Conservation (phyloP, 139 green algal genomes). For the Mesotaenium endlicherianum region DNA sequence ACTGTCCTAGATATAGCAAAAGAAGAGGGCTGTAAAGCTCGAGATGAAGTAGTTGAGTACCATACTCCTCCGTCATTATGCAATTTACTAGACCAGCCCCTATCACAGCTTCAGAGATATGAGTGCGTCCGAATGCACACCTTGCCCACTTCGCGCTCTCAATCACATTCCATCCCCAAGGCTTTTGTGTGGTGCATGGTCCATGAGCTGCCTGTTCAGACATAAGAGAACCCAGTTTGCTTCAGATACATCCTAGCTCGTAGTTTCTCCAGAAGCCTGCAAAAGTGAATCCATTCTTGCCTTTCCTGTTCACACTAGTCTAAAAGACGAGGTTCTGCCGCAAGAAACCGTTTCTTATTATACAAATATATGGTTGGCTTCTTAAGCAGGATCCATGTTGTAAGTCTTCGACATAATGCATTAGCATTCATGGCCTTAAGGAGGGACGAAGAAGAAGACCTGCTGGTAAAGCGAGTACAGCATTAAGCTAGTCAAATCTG, state of each 20-base stretch:
- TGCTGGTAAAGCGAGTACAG: slow-evolving; percentile 86
- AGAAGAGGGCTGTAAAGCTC: background rate
- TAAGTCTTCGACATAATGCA: no score
- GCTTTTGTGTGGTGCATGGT: slow-evolving; percentile 76
- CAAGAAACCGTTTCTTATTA: no score
- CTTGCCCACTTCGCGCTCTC: slow-evolving; percentile 73
- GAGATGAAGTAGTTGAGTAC: background rate
- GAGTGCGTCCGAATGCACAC: background rate
- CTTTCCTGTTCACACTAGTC: no score
- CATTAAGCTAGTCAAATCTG: slow-evolving; percentile 74
- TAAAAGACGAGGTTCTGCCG: no score
- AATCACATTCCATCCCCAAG: slow-evolving; percentile 85
- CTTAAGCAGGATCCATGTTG: no score
- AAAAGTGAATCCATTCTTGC: no score
- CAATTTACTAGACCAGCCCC: background rate
- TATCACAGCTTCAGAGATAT: background rate
- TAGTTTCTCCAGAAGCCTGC: no score
- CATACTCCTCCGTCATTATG: background rate
- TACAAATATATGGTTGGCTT: no score
- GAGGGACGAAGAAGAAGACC: no score
- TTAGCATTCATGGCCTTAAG: no score
- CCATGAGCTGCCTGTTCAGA: slow-evolving; percentile 52
- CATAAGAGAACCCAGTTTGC: background rate
- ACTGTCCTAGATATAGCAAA: background rate
- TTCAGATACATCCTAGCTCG: no score